Percentiles rank a stretch among this genome's conserved stretches.
These are phyloP conservation scores for Nicotiana benthamiana DNA, from an alignment of 257 asterid species.

Conservation along the genomic window DNA sequence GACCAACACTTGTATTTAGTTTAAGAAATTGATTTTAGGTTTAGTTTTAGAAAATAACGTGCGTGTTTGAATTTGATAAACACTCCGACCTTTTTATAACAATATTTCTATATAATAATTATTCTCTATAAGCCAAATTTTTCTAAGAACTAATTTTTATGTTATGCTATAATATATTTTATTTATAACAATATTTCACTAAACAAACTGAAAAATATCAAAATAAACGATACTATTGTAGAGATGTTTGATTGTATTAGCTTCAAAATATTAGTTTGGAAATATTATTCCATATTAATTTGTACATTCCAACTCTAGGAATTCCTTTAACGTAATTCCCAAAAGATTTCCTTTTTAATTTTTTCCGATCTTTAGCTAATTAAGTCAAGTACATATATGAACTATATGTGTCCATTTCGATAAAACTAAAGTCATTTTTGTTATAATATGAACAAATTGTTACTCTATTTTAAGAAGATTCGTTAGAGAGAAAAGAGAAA, in stretches of 20 bases:
- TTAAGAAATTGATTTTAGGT: not conserved
- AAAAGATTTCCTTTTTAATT: not conserved
- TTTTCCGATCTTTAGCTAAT: not conserved
- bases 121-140: no score
- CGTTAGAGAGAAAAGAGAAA: not conserved
- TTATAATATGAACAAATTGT: not conserved
- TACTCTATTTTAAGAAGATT: not conserved
- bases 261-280: not conserved
- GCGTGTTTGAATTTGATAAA: not conserved
- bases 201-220: no score
- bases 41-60: not conserved
- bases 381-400: no score
- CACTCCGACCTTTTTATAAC: no score
- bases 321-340: not conserved
- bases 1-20: no score
- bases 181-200: no score
- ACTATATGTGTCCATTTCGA: no score
- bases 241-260: not conserved
- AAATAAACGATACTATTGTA: no score
- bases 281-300: not conserved
- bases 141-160: no score
- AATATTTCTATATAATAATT: no score
- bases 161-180: no score
- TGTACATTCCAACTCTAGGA: not conserved
- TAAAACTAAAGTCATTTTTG: no score